Conservation (phyloP, 768 basidiomycete species). For the Coprinellus aureogranulatus region DNA sequence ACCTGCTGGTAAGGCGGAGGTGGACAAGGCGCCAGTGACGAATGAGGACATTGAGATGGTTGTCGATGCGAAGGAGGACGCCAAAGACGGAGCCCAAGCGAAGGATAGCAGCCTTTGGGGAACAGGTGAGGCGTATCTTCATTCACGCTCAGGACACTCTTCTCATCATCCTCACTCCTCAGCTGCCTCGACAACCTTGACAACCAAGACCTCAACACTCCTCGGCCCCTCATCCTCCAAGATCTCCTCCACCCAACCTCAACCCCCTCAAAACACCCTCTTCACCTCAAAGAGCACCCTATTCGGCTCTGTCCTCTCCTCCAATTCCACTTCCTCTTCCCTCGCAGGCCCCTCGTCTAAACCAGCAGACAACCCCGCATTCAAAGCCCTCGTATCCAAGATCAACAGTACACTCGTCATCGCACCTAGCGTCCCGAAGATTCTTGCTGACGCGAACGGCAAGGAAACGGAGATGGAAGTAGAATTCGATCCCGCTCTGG, state of each 20-base stretch:
- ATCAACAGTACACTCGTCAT: slow-evolving; percentile 68
- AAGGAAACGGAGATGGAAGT: slow-evolving; percentile 16
- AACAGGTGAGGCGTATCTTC: slow-evolving; percentile 19
- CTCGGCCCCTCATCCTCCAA: slow-evolving; percentile 25
- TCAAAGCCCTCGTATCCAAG: slow-evolving; percentile 55
- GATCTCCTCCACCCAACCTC: not conserved
- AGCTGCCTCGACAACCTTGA: slow-evolving; percentile 6
- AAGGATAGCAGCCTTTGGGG: slow-evolving; percentile 26
- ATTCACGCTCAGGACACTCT: not conserved
- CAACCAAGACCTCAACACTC: slow-evolving; percentile 25
- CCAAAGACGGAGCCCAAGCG: not conserved
- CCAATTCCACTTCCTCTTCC: slow-evolving; percentile 9
- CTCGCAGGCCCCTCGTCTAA: not conserved
- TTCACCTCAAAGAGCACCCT: slow-evolving; percentile 41
- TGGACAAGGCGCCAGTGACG: slow-evolving; percentile 12
- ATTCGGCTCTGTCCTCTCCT: slow-evolving; percentile 33
- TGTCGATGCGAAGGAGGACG: slow-evolving; percentile 7
- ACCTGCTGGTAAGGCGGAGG: not conserved
- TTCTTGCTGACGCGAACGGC: slow-evolving; percentile 15
- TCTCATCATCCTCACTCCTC: not conserved
- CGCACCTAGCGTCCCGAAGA: slow-evolving; percentile 51
- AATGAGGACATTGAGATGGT: slow-evolving; percentile 12
- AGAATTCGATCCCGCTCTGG: slow-evolving; percentile 15
- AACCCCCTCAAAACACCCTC: slow-evolving; percentile 20
- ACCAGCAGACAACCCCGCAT: slow-evolving; percentile 25